These are phyloP conservation scores for Apiospora rasikravindrae DNA, from an alignment of 2,329 filamentous ascomycete species.

Conservation along the genomic window DNA sequence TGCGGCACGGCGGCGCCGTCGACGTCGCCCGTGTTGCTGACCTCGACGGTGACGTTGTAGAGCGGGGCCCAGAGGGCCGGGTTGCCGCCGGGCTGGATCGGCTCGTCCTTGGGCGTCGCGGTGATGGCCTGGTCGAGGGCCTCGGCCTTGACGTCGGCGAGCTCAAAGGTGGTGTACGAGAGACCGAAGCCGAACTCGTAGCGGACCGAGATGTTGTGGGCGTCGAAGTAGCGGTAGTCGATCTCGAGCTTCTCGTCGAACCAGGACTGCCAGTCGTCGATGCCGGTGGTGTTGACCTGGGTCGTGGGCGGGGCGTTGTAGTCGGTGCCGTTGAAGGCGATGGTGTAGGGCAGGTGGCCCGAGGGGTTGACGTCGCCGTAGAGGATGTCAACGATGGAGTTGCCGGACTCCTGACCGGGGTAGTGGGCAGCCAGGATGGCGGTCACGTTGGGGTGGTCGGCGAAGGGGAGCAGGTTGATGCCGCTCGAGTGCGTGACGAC, in stretches of 20 bases:
- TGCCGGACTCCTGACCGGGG: slow-evolving; percentile 66
- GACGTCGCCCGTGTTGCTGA: slow-evolving; percentile 72
- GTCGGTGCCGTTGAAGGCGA: slow-evolving; percentile 60
- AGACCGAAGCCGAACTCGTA: slow-evolving; percentile 71
- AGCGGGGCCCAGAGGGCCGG: slow-evolving; percentile 69
- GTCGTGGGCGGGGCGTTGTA: slow-evolving; percentile 49
- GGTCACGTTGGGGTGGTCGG: slow-evolving; percentile 63
- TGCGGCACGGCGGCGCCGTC: slow-evolving; percentile 75
- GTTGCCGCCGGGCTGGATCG: slow-evolving; percentile 66
- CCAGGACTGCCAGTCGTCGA: slow-evolving; percentile 49
- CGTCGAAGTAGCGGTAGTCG: slow-evolving; percentile 71
- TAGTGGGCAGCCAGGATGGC: slow-evolving; percentile 66
- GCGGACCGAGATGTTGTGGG: slow-evolving; percentile 60
- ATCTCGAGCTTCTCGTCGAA: slow-evolving; percentile 71
- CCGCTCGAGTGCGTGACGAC: slow-evolving; percentile 66
- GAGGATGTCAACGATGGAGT: slow-evolving; percentile 64
- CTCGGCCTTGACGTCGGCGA: slow-evolving; percentile 36
- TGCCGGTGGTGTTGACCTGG: slow-evolving; percentile 42
- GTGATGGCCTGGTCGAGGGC: slow-evolving; percentile 10
- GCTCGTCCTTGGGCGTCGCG: slow-evolving; percentile 16
- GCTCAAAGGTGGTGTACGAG: slow-evolving; percentile 63
- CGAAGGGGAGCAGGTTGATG: slow-evolving; percentile 60
- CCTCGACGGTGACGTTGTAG: slow-evolving; percentile 67
- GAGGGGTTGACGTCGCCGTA: slow-evolving; percentile 66
- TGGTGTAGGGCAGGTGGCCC: slow-evolving; percentile 71